Base-by-base conservation (phyloP, 1,284 basidiomycete species). In the Leccinum pallidistipes region DNA sequence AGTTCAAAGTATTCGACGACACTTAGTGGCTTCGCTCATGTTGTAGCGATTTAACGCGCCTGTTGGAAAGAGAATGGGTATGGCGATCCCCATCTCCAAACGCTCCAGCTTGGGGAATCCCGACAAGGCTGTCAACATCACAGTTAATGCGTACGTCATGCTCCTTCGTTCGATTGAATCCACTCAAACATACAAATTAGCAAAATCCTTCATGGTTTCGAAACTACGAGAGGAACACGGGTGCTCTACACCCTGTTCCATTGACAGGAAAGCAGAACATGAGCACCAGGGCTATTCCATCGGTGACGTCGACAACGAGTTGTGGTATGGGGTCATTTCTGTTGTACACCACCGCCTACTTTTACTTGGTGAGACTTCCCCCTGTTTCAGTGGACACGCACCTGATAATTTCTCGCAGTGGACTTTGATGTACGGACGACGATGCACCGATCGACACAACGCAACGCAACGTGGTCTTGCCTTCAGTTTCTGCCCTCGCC, bases 321-420 rank as follows among this genome's bases (percentile, higher is more conserved):
- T 68, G 1, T 71, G 70, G 71, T 65, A 62, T 7, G 70, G 67
- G 11, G 12, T 4, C 7, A 65, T 71, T 7, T 57, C 53, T 12
- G 61, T 69, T 18, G 70, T 8, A 72, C 61, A 18, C 71, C 71
- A 29, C 0, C 60, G 2, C 2, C 9, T 0, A 7, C 8, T 1
- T 72, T 64, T 36, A 64, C 59, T 29, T 5, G 65, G 70, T 66
- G 51, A 61, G 60, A 24, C 36, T 47, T 51, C 10, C 38, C 11
- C 16, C 9, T 51, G 40, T 18, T 2, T 51, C 34, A 45, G 3
- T 4, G 11, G 27, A 55, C 16, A 6, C 3, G 27, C 4, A 8
- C 2, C 45, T 55, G 9, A 57, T 24, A n/a, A 11, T 16, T 21
- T 38, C 16, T 55, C 11, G 9, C n/a, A 69, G 69, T 71, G 18